Evolutionary conservation across 306 rosid genomes (phyloP), one percentile per base, ranked within the genome.

Genomic region (Geum urbanum): DNA sequence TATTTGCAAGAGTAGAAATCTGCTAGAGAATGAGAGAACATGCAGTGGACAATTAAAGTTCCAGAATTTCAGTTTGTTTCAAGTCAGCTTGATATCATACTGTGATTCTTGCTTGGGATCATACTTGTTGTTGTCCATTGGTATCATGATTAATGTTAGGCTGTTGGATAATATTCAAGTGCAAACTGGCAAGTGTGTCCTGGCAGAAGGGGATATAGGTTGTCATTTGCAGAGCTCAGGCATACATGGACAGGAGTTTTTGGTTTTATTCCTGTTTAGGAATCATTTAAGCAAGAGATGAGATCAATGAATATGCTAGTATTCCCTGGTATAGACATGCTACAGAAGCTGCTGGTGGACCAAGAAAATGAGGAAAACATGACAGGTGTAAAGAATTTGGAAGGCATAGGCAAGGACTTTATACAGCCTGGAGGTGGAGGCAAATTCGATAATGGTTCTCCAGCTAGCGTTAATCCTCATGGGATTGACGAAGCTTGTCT

Each of bases 261-360:
- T 80, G 96, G 96, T 75, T 92, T 89, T 85, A 88, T 81, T 16
- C 84, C 80, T 77, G 79, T 89, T 52, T 86, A 88, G 80, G 88
- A 86, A 71, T 76, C 91, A 24, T 90, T 92, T 69, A 89, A 86
- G 83, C 84, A 80, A 72, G 92, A 88, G 72, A 86, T 86, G 87
- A 80, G 86, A 66, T 82, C 87, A 45, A 76, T 92, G 86, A 92
- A 92, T 81, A 89, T 92, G 92, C 69, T 94, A 78, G 95, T 88
- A 67, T 94, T 94, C 89, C 99, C 97, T 60, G 99, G 99, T 58
- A 91, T 89, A 77, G 95, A 89, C 85, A 86, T 95, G 99, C 83
- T 91, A 75, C 92, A 91, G 84, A 95, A 95, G 89, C 66, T 84
- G 77, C 72, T 94, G 19, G 75, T 67, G 68, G 81, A 74, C 59